Base-by-base conservation (phyloP, 2,329 filamentous ascomycete species). In the Ophiosphaerella herpotricha region DNA sequence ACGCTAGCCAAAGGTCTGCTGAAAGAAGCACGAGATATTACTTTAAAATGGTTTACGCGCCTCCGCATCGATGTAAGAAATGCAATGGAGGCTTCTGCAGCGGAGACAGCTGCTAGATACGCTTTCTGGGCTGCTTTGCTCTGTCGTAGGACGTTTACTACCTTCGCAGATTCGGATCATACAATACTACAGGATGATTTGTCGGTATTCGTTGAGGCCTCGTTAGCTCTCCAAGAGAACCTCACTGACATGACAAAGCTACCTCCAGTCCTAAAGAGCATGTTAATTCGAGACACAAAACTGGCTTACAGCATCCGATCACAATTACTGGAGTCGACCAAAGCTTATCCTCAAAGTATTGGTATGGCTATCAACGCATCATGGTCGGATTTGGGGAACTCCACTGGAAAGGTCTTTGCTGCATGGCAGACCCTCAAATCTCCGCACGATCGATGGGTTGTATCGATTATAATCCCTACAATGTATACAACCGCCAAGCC, bases 81-180 rank as follows among this genome's bases (percentile, higher is more conserved):
- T 8, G 39, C 11, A 6, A 31, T 21, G 5, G 39, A 24, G 2
- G 38, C 45, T 5, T 42, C 38, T 2, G 11, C 32, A 12, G 26
- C 26, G 6, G 26, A 29, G 11, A 29, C 7, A 29, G 26, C 26
- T 2, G 26, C 26, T 7, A 11, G 11, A 29, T 84, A 82, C 52
- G 76, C 76, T 0, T 74, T 87, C 0, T 79, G 78, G 68, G 79
- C 84, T 0, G 79, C 85, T 0, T 52, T 88, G 0, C 70, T 88
- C 0, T 87, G 84, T 43, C 72, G 77, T 18, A 70, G 75, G 2
- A 82, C 80, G 1, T 42, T 31, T 14, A 37, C 35, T 16, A 23
- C n/a, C 6, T 6, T 29, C 26, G 26, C 26, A 29, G 26, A 6
- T 7, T 29, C 26, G 7, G 26, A 29, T 8, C 7, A 29, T 8